These are phyloP conservation scores for Lentinula guzmanii DNA, from an alignment of 768 basidiomycete genomes.

Conservation along the genomic window DNA sequence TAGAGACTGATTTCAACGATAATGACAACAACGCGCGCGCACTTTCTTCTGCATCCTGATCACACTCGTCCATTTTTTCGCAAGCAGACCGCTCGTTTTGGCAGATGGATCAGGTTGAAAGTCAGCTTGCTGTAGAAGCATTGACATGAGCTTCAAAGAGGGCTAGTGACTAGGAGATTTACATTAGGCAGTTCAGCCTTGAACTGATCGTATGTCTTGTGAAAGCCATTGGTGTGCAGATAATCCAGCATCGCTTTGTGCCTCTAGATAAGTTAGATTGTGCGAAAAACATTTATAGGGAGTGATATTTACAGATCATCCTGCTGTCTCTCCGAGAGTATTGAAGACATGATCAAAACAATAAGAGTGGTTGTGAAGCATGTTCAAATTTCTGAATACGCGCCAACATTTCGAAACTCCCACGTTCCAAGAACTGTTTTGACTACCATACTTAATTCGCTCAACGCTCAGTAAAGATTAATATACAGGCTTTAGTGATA, in stretches of 20 bases:
- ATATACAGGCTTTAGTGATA: not conserved
- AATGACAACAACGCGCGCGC: slow-evolving; percentile 3
- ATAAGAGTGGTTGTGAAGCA: slow-evolving; percentile 1
- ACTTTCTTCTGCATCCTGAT: slow-evolving; percentile 82
- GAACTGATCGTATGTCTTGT: slow-evolving; percentile 25
- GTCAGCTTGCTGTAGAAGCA: slow-evolving; percentile 14
- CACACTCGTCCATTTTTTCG: slow-evolving; percentile 83
- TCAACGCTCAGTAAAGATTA: not conserved
- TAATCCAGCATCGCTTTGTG: slow-evolving; percentile 32
- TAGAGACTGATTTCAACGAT: not conserved
- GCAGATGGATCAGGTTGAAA: slow-evolving; percentile 21
- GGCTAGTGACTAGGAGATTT: slow-evolving; percentile 2
- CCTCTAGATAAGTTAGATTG: slow-evolving; percentile 14
- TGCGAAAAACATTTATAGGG: not conserved
- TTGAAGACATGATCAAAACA: slow-evolving; percentile 4
- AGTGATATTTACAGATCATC: slow-evolving; percentile 5
- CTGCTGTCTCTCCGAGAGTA: slow-evolving; percentile 8
- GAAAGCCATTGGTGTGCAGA: slow-evolving; percentile 22
- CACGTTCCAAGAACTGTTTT: not conserved
- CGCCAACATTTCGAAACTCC: not conserved
- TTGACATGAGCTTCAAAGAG: not conserved
- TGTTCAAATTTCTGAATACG: not conserved
- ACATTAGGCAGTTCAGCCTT: slow-evolving; percentile 20
- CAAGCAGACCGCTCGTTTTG: slow-evolving; percentile 45
- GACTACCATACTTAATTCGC: not conserved